Evolutionary conservation across 345 rosid species (phyloP).

Genomic region (Hibiscus mutabilis): DNA sequence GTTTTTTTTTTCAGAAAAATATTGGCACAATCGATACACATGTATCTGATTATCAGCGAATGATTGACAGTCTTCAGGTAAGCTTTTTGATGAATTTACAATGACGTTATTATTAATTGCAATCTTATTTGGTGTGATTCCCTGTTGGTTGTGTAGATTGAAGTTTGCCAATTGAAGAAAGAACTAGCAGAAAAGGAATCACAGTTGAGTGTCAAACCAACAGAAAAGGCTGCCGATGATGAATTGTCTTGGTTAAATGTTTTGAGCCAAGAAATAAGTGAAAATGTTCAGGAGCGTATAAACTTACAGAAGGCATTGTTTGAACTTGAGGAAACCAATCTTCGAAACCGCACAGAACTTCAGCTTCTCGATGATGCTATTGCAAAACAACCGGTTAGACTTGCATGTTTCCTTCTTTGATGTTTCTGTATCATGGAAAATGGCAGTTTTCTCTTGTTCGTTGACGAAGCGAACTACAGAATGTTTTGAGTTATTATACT

Average conservation of each 20-base stretch:
- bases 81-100: slow-evolving; percentile 13
- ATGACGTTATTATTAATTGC: neutral
- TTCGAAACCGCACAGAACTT: slow-evolving; percentile 67
- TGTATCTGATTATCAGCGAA: slow-evolving; percentile 88
- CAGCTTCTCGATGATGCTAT: slow-evolving; percentile 84
- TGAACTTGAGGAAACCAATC: slow-evolving; percentile 92
- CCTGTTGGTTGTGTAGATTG: slow-evolving; percentile 41
- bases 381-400: slow-evolving; percentile 67
- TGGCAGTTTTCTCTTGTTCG: neutral
- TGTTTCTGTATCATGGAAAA: neutral
- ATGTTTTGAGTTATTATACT: slow-evolving; percentile 4
- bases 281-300: slow-evolving; percentile 91
- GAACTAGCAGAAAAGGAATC: slow-evolving; percentile 86
- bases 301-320: slow-evolving; percentile 86
- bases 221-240: slow-evolving; percentile 68
- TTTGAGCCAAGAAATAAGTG: slow-evolving; percentile 87
- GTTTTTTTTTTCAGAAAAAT: slow-evolving; percentile 53
- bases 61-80: slow-evolving; percentile 96
- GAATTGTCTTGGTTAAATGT: slow-evolving; percentile 84
- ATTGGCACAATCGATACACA: slow-evolving; percentile 84
- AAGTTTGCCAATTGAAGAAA: slow-evolving; percentile 73
- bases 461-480: neutral
- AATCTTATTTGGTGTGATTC: neutral
- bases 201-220: slow-evolving; percentile 58
- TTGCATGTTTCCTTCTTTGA: neutral